A percentile compares a stretch with the other conserved stretches of the same genome.
Conservation (phyloP, 371 early-diverging fungal genomes). For the Rhizopus sp. region DNA sequence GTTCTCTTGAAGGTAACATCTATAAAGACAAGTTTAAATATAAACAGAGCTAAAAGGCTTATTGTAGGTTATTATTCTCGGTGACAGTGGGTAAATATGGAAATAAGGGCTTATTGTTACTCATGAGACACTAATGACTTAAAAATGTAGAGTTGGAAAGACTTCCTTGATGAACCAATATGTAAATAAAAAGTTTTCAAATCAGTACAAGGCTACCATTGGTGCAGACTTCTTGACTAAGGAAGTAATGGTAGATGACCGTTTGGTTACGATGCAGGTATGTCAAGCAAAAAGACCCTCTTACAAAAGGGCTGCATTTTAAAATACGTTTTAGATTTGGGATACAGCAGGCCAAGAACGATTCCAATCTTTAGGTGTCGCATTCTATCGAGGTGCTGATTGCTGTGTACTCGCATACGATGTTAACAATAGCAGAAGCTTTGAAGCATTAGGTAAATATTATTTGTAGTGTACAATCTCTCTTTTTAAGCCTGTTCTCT, state of each 20-base stretch:
- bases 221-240: slow-evolving; percentile 99
- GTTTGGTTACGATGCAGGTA: slow-evolving; percentile 90
- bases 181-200: slow-evolving; percentile 96
- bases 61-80: slow-evolving; percentile 80
- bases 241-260: slow-evolving; percentile 89
- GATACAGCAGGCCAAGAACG: slow-evolving; percentile 97
- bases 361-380: slow-evolving; percentile 97
- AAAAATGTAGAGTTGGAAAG: slow-evolving; percentile 77
- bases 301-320: background rate
- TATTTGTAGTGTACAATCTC: background rate
- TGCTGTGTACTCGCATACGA: slow-evolving; percentile 98
- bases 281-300: background rate
- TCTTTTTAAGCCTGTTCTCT: background rate
- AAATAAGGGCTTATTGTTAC: background rate
- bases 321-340: slow-evolving; percentile 68
- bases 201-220: slow-evolving; percentile 99
- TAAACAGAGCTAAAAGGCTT: background rate
- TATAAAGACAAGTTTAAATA: background rate
- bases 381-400: slow-evolving; percentile 98
- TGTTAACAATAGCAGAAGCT: slow-evolving; percentile 93
- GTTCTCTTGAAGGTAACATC: slow-evolving; percentile 57
- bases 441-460: slow-evolving; percentile 86
- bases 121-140: background rate
- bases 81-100: slow-evolving; percentile 78
- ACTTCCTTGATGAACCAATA: slow-evolving; percentile 99